Percentiles rank a stretch among this genome's conserved stretches.
Evolutionary conservation across 2,329 filamentous ascomycete species (phyloP).

Genomic region (Penicillium brevicompactum): DNA sequence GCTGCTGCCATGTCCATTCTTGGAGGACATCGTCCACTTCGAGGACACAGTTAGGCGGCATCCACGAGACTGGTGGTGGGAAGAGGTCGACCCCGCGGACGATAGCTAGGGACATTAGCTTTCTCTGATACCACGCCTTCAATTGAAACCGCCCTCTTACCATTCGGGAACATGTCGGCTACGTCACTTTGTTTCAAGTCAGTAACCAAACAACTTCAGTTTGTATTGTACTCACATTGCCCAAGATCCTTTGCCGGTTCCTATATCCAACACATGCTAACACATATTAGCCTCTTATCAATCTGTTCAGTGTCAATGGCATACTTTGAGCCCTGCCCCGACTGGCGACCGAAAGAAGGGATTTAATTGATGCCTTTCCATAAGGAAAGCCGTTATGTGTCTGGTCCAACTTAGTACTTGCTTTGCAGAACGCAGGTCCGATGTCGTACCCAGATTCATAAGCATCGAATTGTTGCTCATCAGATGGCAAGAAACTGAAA

Average conservation of each 20-base stretch:
- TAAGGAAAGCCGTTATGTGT: constrained; percentile 14
- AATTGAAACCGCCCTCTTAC: background rate
- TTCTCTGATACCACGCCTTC: background rate
- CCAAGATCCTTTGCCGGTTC: constrained; percentile 15
- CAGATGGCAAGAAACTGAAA: constrained; percentile 13
- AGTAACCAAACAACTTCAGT: no score
- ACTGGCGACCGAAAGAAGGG: constrained; percentile 17
- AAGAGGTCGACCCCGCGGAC: constrained; percentile 7
- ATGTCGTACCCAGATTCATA: constrained; percentile 18
- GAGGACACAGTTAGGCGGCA: constrained; percentile 3
- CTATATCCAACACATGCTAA: constrained; percentile 16
- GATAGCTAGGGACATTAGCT: background rate
- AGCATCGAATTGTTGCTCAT: constrained; percentile 19
- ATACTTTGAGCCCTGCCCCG: background rate
- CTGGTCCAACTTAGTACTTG: background rate
- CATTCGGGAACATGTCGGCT: constrained; percentile 2
- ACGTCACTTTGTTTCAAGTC: background rate
- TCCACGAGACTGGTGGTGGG: constrained; percentile 3
- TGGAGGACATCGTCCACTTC: constrained; percentile 5
- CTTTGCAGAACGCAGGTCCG: background rate
- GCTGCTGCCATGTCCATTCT: constrained; percentile 2
- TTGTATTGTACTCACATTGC: background rate
- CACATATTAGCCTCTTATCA: background rate
- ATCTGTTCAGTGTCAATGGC: background rate
- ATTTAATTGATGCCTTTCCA: constrained; percentile 14